Base-by-base conservation (phyloP, 1,139 yeast genomes). In the Hyphopichia fennica region DNA sequence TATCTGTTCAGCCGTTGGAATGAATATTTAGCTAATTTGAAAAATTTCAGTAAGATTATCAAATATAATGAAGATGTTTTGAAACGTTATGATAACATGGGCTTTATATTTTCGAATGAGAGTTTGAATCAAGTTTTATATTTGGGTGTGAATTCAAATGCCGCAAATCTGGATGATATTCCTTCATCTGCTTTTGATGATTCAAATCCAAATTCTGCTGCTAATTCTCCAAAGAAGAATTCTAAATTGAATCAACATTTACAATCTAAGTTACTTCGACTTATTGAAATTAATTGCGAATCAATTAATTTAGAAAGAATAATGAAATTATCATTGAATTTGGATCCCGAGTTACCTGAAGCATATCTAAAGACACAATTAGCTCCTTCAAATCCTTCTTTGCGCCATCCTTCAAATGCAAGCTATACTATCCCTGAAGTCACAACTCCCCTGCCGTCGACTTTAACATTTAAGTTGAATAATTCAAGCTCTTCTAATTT, bases 1-100 rank as follows among this genome's bases (percentile, higher is more conserved):
- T 82, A 84, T 45, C 87, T 95, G 0, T 84, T 89, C 56, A 80
- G 76, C 46, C 81, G 95, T 54, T 90, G 97, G 97, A 81, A 83
- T 49, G 84, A 78, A 33, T 87, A 83, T 57, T 62, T 82, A 50
- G 47, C 56, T 20, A 75, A 76, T 41, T 58, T 75, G 31, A 47
- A 55, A 25, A 67, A 73, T 44, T 62, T 65, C 40, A 54, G 58
- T 18, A 74, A 71, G 29, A 67, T 72, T 25, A 72, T 73, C 38
- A 59, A 62, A 35, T 73, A 70, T 45, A 73, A 73, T 50, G 72
- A 69, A 38, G 75, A 72, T 47, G 75, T 73, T 2, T 59, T 73
- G 45, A 59, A 68, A 43, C 54, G 75, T 34, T 73, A 72, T 45
- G 76, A 72, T 44, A 58, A 61, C 39, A 71, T 71, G 76, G 76